Evolutionary conservation across 305 asterid species (phyloP).

Genomic region (Fraxinus velutina): DNA sequence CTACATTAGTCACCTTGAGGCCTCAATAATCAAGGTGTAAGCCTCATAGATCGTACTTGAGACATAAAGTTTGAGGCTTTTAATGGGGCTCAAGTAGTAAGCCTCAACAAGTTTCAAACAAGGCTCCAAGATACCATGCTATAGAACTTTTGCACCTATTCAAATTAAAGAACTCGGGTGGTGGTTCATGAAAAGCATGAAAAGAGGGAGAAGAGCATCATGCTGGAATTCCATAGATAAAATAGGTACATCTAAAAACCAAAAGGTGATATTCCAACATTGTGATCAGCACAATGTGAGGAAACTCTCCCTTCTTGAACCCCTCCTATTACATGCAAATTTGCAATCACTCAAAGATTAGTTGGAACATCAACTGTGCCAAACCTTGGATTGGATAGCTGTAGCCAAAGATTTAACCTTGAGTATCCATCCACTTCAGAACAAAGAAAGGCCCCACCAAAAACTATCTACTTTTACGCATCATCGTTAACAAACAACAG

Average conservation of each 20-base stretch:
- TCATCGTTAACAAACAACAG: background rate
- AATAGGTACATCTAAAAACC: background rate
- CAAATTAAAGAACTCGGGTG: background rate
- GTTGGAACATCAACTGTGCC: background rate
- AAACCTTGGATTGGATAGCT: background rate
- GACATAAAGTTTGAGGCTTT: background rate
- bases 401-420: background rate
- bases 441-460: background rate
- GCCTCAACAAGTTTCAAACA: background rate
- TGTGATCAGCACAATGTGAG: background rate
- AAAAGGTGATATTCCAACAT: background rate
- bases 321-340: background rate
- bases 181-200: background rate
- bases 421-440: background rate
- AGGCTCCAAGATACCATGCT: background rate
- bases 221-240: background rate
- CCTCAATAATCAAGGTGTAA: background rate
- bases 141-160: background rate
- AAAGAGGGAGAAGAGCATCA: background rate
- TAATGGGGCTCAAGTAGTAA: background rate
- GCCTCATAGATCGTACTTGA: background rate
- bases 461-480: background rate
- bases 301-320: background rate
- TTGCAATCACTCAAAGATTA: background rate
- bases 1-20: background rate